These are phyloP conservation scores for Extremus antarcticus DNA, from an alignment of 495 filamentous ascomycete genomes.

Conservation along the genomic window DNA sequence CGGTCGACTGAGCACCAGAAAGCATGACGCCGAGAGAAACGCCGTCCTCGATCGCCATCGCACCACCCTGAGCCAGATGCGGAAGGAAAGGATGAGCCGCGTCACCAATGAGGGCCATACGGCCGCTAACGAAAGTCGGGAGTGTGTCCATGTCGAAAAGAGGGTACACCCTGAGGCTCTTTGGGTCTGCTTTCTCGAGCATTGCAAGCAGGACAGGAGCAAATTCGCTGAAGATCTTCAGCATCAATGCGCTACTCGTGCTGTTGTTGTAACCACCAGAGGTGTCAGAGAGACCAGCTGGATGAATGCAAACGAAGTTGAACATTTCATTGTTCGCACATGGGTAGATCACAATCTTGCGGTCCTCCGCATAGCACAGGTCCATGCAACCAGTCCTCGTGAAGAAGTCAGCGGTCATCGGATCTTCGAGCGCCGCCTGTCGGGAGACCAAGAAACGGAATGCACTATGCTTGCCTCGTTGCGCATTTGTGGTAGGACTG, in stretches of 20 bases:
- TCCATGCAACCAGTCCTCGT: conserved; percentile 35
- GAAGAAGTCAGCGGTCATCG: no score
- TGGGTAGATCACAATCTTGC: conserved; percentile 50
- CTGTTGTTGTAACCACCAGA: conserved; percentile 35
- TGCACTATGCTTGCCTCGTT: conserved; percentile 28
- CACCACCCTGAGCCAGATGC: conserved; percentile 29
- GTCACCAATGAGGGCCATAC: conserved; percentile 47
- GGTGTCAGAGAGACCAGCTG: conserved; percentile 25
- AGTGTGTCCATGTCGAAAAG: conserved; percentile 48
- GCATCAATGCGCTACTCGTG: conserved; percentile 36
- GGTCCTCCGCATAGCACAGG: conserved; percentile 42
- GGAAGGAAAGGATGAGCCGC: conserved; percentile 49
- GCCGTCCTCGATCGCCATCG: conserved; percentile 42
- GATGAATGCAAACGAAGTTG: conserved; percentile 53
- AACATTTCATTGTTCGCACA: conserved; percentile 43
- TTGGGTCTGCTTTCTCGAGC: conserved; percentile 39
- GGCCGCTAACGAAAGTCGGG: conserved; percentile 40
- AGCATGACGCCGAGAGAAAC: conserved; percentile 44
- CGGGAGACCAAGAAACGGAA: conserved; percentile 45
- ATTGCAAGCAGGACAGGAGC: conserved; percentile 36
- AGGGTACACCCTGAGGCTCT: conserved; percentile 48
- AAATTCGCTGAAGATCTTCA: conserved; percentile 43
- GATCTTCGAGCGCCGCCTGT: no score
- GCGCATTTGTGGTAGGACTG: no score
- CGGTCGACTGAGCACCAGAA: conserved; percentile 28